These are phyloP conservation scores for Colletotrichum sp. DNA, from an alignment of 2,329 filamentous ascomycete genomes.

Conservation along the genomic window DNA sequence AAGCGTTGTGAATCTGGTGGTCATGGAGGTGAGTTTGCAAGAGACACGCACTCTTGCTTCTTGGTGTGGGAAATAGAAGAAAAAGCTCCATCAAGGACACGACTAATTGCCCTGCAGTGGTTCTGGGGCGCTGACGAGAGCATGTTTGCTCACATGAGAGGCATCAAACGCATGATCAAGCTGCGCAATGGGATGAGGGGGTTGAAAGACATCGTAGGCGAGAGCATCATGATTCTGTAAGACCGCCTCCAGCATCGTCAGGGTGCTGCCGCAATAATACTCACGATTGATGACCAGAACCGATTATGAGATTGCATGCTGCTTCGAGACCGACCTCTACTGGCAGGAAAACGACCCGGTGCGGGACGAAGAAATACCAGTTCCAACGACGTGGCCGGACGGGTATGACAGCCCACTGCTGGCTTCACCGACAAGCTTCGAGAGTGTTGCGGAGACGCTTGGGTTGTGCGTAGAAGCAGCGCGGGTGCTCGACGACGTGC, in stretches of 20 bases:
- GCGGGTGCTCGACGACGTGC: conserved; percentile 31
- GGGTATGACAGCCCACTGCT: conserved; percentile 30
- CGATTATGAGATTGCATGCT: conserved; percentile 34
- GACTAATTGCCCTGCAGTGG: conserved; percentile 9
- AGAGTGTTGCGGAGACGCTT: conserved; percentile 10
- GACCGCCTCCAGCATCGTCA: background rate
- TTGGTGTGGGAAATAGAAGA: rapidly evolving
- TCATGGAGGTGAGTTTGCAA: conserved; percentile 29
- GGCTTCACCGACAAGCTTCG: conserved; percentile 23
- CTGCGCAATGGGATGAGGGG: conserved; percentile 28
- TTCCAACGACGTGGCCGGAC: conserved; percentile 22
- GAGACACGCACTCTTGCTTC: background rate
- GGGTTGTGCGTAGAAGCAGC: conserved; percentile 24
- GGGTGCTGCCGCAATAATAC: background rate
- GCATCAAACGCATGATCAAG: conserved; percentile 32
- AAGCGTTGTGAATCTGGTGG: conserved; percentile 32
- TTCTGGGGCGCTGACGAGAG: conserved; percentile 31
- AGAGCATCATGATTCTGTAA: conserved; percentile 20
- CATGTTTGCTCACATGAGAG: conserved; percentile 34
- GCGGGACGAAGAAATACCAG: conserved; percentile 3
- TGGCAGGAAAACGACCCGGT: conserved; percentile 24
- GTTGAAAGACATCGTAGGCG: conserved; percentile 30
- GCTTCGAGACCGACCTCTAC: conserved; percentile 32
- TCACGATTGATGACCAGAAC: conserved; percentile 21
- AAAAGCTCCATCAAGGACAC: rapidly evolving